Evolutionary conservation across 2,329 filamentous ascomycete species (phyloP).

Genomic region (Zymoseptoria passerinii): DNA sequence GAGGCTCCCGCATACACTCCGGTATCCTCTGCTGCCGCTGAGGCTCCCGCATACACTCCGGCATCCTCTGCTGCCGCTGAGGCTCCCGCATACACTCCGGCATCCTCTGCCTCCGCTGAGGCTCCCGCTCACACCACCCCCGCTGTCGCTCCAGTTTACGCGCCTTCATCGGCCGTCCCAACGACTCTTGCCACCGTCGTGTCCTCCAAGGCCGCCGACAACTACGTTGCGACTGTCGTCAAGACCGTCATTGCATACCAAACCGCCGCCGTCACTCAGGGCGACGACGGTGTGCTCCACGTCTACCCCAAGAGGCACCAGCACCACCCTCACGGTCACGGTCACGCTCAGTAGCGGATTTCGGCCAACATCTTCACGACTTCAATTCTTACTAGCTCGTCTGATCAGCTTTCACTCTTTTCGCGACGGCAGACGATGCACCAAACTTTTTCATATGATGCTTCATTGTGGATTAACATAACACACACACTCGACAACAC

Average conservation of each 20-base stretch:
- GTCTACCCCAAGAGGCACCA: slow-evolving; percentile 19
- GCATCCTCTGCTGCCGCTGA: background rate
- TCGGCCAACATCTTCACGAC: background rate
- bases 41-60: background rate
- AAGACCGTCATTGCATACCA: slow-evolving; percentile 8
- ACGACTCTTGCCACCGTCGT: background rate
- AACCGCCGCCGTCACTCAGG: slow-evolving; percentile 21
- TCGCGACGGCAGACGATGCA: background rate
- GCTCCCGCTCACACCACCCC: slow-evolving; percentile 9
- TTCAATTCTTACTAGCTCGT: slow-evolving; percentile 1
- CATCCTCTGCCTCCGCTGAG: slow-evolving; percentile 1
- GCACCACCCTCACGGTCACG: slow-evolving; percentile 23
- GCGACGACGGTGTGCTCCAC: slow-evolving; percentile 17
- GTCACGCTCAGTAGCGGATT: slow-evolving; percentile 10
- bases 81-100: background rate
- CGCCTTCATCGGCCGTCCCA: slow-evolving; percentile 2
- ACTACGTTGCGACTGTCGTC: slow-evolving; percentile 16
- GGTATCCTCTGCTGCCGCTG: slow-evolving; percentile 1
- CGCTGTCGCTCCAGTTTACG: slow-evolving; percentile 4
- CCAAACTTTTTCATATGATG: background rate
- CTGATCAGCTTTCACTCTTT: background rate
- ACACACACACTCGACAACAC: background rate
- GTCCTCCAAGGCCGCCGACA: slow-evolving; percentile 10
- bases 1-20: slow-evolving; percentile 6
- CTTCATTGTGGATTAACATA: background rate